Conservation (phyloP, 768 basidiomycete genomes). For the Polyporus arcularius region DNA sequence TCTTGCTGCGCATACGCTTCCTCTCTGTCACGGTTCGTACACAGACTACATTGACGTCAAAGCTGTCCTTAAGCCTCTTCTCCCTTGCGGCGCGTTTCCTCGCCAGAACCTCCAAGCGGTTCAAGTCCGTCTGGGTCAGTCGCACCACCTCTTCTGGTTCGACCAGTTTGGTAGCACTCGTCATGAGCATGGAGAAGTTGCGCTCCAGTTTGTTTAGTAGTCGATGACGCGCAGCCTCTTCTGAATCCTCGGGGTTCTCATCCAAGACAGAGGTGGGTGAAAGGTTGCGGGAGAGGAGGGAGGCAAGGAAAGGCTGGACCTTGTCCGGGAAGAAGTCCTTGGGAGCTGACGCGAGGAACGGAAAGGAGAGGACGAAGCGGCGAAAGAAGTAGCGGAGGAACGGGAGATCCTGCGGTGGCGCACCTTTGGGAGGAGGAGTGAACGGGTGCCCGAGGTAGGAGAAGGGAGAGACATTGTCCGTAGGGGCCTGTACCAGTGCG, state of each 20-base stretch:
- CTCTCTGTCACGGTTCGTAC: slow-evolving; percentile 83
- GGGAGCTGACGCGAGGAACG: slow-evolving; percentile 88
- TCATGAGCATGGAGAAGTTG: slow-evolving; percentile 79
- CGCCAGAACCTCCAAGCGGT: slow-evolving; percentile 72
- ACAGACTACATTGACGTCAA: slow-evolving; percentile 90
- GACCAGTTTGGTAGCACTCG: slow-evolving; percentile 76
- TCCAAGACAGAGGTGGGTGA: slow-evolving; percentile 62
- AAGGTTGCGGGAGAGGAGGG: slow-evolving; percentile 79
- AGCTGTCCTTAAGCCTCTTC: slow-evolving; percentile 52
- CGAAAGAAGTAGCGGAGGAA: slow-evolving; percentile 89
- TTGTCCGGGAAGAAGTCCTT: slow-evolving; percentile 92
- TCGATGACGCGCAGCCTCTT: slow-evolving; percentile 63
- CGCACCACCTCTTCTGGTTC: slow-evolving; percentile 91
- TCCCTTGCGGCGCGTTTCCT: slow-evolving; percentile 58
- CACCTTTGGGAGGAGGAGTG: slow-evolving; percentile 61
- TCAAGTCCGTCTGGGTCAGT: slow-evolving; percentile 81
- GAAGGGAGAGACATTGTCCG: slow-evolving; percentile 61
- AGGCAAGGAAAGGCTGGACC: slow-evolving; percentile 90
- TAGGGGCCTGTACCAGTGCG: slow-evolving; percentile 52
- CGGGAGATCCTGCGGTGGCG: slow-evolving; percentile 71
- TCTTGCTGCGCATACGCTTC: slow-evolving; percentile 80
- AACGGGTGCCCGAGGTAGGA: slow-evolving; percentile 92
- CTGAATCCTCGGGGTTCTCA: slow-evolving; percentile 50
- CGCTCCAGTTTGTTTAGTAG: slow-evolving; percentile 81
- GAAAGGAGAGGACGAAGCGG: slow-evolving; percentile 92